phyloP scores from a whole-genome alignment of 352 stramenopile species.

The Phytophthora cryptogea region DNA sequence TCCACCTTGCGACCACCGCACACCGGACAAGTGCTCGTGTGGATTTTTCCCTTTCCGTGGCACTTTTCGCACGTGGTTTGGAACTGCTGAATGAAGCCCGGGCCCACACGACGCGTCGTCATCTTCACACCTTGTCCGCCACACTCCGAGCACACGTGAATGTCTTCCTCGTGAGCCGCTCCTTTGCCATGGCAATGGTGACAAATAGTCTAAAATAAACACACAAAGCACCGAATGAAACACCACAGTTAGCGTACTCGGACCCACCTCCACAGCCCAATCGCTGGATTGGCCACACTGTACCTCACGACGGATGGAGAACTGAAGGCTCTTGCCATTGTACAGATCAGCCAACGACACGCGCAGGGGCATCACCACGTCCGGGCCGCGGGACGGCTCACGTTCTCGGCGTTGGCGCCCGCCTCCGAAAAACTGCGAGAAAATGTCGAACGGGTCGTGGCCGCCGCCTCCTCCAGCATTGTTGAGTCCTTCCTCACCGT shows the following conservation, averaged over 20 bases:
- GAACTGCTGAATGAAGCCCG: conserved; percentile 89
- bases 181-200: conserved; percentile 92
- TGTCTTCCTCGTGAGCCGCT: conserved; percentile 89
- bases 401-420: conserved; percentile 43
- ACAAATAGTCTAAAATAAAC: conserved; percentile 85
- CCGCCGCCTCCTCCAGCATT: conserved; percentile 50
- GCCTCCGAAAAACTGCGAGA: conserved; percentile 79
- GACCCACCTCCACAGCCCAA: not conserved
- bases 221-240: too few species aligned
- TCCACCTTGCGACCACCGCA: conserved; percentile 86
- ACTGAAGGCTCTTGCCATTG: conserved; percentile 94
- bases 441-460: conserved; percentile 81
- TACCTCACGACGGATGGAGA: conserved; percentile 91
- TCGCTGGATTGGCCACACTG: not conserved
- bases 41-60: conserved; percentile 92
- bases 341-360: conserved; percentile 97
- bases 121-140: conserved; percentile 94
- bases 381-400: conserved; percentile 65
- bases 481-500: conserved; percentile 88
- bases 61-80: conserved; percentile 91
- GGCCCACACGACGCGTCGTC: conserved; percentile 67
- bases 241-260: not conserved
- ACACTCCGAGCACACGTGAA: conserved; percentile 93
- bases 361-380: conserved; percentile 88
- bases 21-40: conserved; percentile 92